Evolutionary conservation across 1,139 yeast genomes (phyloP).

Genomic region (Pichia sp.): DNA sequence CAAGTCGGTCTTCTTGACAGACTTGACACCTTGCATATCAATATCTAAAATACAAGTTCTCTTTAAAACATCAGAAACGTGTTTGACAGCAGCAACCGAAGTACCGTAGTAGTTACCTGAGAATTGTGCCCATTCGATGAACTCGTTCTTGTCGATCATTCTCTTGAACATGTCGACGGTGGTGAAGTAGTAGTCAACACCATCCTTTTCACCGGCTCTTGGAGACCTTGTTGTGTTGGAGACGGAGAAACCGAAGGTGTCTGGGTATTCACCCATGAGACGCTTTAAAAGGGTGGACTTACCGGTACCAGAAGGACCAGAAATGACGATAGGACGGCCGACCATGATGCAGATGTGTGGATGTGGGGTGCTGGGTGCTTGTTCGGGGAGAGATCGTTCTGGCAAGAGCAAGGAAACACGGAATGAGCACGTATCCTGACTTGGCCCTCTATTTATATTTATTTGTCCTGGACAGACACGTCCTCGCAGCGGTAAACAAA

Average conservation of each 20-base stretch:
- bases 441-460: too few relatives aligned
- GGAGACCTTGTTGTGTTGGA: conserved; percentile 94
- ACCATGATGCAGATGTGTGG: too few relatives aligned
- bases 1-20: conserved; percentile 78
- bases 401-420: too few relatives aligned
- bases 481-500: too few relatives aligned
- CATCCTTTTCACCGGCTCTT: conserved; percentile 87
- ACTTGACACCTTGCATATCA: conserved; percentile 98
- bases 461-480: too few relatives aligned
- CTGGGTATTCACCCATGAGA: conserved; percentile 87
- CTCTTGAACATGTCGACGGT: conserved; percentile 75
- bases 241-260: conserved; percentile 87
- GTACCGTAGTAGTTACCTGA: conserved; percentile 98
- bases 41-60: conserved; percentile 88
- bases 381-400: too few relatives aligned
- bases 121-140: conserved; percentile 97
- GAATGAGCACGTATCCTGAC: too few relatives aligned
- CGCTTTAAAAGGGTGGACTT: conserved; percentile 91
- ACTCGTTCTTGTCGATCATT: conserved; percentile 69
- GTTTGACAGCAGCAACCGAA: conserved; percentile 77
- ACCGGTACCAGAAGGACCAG: conserved; percentile 98
- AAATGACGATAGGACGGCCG: conserved; percentile 86
- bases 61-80: conserved; percentile 57
- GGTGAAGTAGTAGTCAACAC: conserved; percentile 85
- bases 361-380: too few relatives aligned